Evolutionary conservation across 805 yeast genomes (phyloP), one percentile per base, ranked within the genome.

Genomic region (Starmerella potacharoeniae): DNA sequence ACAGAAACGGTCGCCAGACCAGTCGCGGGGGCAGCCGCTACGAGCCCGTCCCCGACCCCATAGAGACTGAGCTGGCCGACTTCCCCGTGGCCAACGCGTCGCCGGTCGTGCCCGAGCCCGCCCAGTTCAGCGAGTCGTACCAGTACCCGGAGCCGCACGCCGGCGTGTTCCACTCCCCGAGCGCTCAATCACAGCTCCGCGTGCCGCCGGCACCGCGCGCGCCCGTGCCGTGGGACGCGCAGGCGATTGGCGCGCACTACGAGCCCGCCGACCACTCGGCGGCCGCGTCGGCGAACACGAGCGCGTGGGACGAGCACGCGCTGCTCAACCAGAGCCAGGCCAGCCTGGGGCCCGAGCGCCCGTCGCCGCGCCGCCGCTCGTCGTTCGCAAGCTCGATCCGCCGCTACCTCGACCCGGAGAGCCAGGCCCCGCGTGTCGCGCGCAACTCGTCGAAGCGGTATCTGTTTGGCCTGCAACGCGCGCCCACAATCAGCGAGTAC

Each of bases 401-500:
- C 5, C 46, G 58, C 16, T 52, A 47, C 36, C 47, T 53, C 14
- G 60, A 57, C 42, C 56, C 56, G 5, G 60, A 57, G 49, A 51
- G 55, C 45, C 55, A 55, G 37, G 9, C 45, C 16, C 5, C 39
- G 10, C 51, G 33, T 4, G n/a, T 48, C n/a, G 16, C 55, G n/a
- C 50, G 58, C 14, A 45, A 40, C 11, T 6, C 45, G 16, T 55
- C 58, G 33, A 29, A 50, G 16, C 51, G 54, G 33, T 55, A 55
- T n/a, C n/a, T 55, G 11, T 55, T 55, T n/a, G 54, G 54, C 16
- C 45, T 44, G 43, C 58, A 40, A 22, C 47, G 55, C n/a, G 56
- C 28, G 16, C 45, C 35, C 17, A 44, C 54, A 11, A 39, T 47
- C 44, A 36, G 51, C 34, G 65, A 61, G 49, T 66, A 59, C 44